Evolutionary conservation across 345 rosid species (phyloP).

Genomic region (Aethionema arabicum): DNA sequence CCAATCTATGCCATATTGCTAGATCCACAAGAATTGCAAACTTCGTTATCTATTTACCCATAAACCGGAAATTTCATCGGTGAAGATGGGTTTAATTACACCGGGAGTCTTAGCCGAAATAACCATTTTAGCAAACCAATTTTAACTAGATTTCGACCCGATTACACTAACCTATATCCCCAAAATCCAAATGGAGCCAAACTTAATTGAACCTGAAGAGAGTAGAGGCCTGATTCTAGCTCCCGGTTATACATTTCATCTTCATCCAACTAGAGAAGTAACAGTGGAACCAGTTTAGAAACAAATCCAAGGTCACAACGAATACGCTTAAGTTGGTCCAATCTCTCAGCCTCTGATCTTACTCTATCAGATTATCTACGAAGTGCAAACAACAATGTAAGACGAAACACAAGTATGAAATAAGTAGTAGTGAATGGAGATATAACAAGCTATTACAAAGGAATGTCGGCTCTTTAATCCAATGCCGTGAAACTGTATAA

Average conservation of each 20-base stretch:
- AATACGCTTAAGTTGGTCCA: slow-evolving; percentile 46
- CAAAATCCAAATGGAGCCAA: no score
- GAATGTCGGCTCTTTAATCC: neutral
- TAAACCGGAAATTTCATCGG: no score
- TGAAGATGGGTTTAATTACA: no score
- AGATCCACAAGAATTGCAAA: no score
- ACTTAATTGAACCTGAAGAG: slow-evolving; percentile 72
- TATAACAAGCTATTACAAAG: slow-evolving; percentile 4
- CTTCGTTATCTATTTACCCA: no score
- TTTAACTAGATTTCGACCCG: no score
- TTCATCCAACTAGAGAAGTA: slow-evolving; percentile 69
- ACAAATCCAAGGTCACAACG: slow-evolving; percentile 10
- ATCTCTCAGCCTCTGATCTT: slow-evolving; percentile 65
- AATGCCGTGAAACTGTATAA: neutral
- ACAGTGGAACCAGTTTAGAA: slow-evolving; percentile 16
- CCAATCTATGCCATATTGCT: no score
- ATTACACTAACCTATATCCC: no score
- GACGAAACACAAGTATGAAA: neutral
- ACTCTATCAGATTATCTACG: slow-evolving; percentile 83
- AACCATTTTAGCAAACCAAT: no score
- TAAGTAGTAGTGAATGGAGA: slow-evolving; percentile 1
- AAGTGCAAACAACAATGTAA: slow-evolving; percentile 2
- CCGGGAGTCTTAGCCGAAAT: no score
- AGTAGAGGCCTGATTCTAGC: slow-evolving; percentile 92
- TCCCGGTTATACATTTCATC: slow-evolving; percentile 78